Evolutionary conservation across 2,329 filamentous ascomycete species (phyloP).

Genomic region (Fusarium sp.): DNA sequence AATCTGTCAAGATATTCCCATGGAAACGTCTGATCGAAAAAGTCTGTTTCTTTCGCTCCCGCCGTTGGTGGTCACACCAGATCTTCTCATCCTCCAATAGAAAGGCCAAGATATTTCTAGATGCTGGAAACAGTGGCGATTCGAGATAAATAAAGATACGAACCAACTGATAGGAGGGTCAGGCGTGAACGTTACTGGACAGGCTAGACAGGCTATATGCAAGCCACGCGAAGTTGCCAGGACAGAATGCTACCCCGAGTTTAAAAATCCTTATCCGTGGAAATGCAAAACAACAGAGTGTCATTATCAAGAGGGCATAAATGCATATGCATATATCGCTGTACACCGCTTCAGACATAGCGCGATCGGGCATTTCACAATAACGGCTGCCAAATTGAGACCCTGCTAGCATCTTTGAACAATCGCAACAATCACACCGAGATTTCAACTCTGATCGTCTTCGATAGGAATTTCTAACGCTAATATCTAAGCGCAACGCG

Average conservation of each 20-base stretch:
- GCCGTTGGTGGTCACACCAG: slow-evolving; percentile 25
- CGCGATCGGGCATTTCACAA: slow-evolving; percentile 23
- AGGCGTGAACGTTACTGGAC: slow-evolving; percentile 3
- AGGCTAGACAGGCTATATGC: neutral
- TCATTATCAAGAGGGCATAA: slow-evolving; percentile 4
- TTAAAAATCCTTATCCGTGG: neutral
- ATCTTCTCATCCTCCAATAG: slow-evolving; percentile 26
- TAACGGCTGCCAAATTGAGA: slow-evolving; percentile 22
- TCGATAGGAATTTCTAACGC: neutral
- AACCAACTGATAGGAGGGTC: slow-evolving; percentile 20
- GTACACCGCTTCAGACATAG: neutral
- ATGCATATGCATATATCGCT: slow-evolving; percentile 4
- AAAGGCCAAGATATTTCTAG: neutral
- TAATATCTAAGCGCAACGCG: neutral
- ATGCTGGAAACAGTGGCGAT: slow-evolving; percentile 13
- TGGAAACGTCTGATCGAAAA: slow-evolving; percentile 8
- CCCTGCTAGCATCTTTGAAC: slow-evolving; percentile 5
- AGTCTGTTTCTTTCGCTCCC: slow-evolving; percentile 2
- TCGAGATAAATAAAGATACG: slow-evolving; percentile 29
- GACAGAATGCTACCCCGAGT: slow-evolving; percentile 18
- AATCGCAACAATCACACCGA: slow-evolving; percentile 19
- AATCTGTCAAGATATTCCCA: neutral
- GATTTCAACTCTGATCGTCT: neutral
- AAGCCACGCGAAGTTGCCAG: slow-evolving; percentile 22
- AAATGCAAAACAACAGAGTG: slow-evolving; percentile 8